These are phyloP conservation scores for Globisporangium spinosum DNA, from an alignment of 352 stramenopile genomes.

Conservation along the genomic window DNA sequence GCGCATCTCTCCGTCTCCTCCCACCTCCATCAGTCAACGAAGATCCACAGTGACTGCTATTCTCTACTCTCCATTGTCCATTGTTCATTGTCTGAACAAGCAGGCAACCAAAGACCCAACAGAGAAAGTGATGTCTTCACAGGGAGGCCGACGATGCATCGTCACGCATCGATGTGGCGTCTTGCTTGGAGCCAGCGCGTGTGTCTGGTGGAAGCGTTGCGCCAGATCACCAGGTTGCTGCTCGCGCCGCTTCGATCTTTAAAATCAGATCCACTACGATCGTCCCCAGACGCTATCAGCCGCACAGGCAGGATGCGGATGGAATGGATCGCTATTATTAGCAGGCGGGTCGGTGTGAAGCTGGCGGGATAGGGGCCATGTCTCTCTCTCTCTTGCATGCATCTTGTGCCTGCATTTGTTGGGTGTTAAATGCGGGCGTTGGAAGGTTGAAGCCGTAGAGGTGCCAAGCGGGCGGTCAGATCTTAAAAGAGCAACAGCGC, in stretches of 20 bases:
- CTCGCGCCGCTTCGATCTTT: not conserved
- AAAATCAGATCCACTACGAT: not conserved
- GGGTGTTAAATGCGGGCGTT: not conserved
- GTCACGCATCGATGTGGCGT: not conserved
- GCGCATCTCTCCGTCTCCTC: not conserved
- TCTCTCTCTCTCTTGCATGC: too few species aligned
- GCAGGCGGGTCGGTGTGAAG: not conserved
- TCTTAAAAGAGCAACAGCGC: conserved; percentile 1
- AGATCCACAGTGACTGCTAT: not conserved
- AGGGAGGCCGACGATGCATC: not conserved
- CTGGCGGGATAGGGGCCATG: not conserved
- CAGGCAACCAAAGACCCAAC: not conserved
- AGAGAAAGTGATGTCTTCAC: not conserved
- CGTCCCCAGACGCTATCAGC: not conserved
- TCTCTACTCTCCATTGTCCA: not conserved
- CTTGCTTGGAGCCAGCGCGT: not conserved
- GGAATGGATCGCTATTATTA: not conserved
- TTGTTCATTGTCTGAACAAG: not conserved
- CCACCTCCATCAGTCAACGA: not conserved
- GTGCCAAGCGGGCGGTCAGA: not conserved
- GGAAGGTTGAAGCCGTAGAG: not conserved
- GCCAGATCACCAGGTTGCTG: not conserved
- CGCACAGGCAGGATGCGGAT: not conserved
- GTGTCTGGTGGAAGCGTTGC: not conserved
- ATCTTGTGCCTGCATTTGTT: not conserved